phyloP scores from a whole-genome alignment of 805 yeast genomes.

The Dipodascus geniculatus region DNA sequence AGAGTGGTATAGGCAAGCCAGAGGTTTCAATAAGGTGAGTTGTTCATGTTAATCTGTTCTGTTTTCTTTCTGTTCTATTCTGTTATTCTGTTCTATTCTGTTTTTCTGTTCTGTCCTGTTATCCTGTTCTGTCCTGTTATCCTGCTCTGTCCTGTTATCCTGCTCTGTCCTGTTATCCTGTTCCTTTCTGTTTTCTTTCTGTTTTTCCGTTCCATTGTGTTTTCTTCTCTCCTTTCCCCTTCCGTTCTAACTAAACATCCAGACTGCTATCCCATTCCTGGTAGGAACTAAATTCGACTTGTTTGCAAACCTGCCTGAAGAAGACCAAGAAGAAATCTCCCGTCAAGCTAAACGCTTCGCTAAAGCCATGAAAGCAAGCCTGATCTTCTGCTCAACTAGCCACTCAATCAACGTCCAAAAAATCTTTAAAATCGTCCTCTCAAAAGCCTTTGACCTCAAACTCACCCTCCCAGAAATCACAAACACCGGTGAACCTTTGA shows the following conservation, averaged over 20 bases:
- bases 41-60: conserved; percentile 5
- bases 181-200: neutral
- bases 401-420: conserved; percentile 89
- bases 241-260: neutral
- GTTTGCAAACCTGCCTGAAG: conserved; percentile 65
- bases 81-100: neutral
- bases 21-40: conserved; percentile 58
- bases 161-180: too few species aligned
- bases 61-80: neutral
- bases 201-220: neutral
- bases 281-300: conserved; percentile 91
- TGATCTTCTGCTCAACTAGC: conserved; percentile 82
- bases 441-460: conserved; percentile 81
- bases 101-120: too few species aligned
- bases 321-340: conserved; percentile 77
- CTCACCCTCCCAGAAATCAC: conserved; percentile 74
- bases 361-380: conserved; percentile 71
- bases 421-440: conserved; percentile 79
- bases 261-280: conserved; percentile 76
- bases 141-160: too few species aligned
- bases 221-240: neutral
- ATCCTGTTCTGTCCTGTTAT: too few species aligned
- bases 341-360: conserved; percentile 77
- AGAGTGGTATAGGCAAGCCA: conserved; percentile 89
- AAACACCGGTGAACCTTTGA: conserved; percentile 83